A percentile compares a stretch with the other conserved stretches of the same genome.
These are phyloP conservation scores for Pisolithus orientalis DNA, from an alignment of 768 basidiomycete species.

Conservation along the genomic window DNA sequence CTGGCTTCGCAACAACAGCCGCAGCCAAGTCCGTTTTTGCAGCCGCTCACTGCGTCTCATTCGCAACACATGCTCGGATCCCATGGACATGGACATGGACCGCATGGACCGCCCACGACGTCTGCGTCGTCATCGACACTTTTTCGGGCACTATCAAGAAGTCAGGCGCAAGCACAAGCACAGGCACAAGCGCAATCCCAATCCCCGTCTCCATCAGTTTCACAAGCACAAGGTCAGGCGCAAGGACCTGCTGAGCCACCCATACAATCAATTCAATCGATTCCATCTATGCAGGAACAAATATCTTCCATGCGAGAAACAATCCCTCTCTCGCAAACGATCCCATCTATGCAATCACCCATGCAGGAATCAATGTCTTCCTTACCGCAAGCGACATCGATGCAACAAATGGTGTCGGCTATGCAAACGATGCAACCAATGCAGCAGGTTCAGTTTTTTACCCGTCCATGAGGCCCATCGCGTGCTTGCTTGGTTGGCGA, in stretches of 20 bases:
- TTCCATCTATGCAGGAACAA: not conserved
- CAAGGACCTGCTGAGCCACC: not conserved
- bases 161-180: slow-evolving; percentile 2
- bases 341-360: not conserved
- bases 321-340: no score
- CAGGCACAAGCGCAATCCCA: not conserved
- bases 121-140: slow-evolving; percentile 18
- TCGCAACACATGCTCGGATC: slow-evolving; percentile 1
- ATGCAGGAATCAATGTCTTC: not conserved
- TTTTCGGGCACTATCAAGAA: slow-evolving; percentile 18
- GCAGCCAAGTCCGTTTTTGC: slow-evolving; percentile 26
- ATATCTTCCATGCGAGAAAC: no score
- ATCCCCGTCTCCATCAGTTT: not conserved
- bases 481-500: slow-evolving; percentile 36
- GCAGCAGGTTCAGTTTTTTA: slow-evolving; percentile 37
- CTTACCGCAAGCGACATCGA: not conserved
- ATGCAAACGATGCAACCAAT: slow-evolving; percentile 2
- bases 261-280: slow-evolving; percentile 1
- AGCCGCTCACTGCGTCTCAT: slow-evolving; percentile 12
- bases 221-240: not conserved
- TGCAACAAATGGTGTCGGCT: not conserved
- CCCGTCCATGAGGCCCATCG: slow-evolving; percentile 52
- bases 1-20: slow-evolving; percentile 15
- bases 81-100: no score
- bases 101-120: slow-evolving; percentile 7